These are phyloP conservation scores for Oropetium thomaeum DNA, from an alignment of 176 grass and related monocot species.

Conservation along the genomic window DNA sequence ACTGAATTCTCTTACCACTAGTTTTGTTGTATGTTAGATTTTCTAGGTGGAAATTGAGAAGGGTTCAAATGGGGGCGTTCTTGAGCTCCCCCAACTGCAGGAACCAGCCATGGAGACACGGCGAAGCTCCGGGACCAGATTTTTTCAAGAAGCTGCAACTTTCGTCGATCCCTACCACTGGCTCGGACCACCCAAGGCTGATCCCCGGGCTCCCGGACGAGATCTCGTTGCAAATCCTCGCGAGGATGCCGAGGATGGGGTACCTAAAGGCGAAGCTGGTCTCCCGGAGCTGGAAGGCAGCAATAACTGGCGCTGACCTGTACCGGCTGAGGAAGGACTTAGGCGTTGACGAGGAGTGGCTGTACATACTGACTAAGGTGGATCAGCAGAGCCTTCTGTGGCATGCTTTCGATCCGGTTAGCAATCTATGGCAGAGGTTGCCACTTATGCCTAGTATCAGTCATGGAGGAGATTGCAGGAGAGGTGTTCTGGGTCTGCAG, in stretches of 20 bases:
- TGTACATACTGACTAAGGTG: slow-evolving; percentile 54
- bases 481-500: slow-evolving; percentile 27
- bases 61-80: slow-evolving; percentile 48
- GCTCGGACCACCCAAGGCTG: slow-evolving; percentile 29
- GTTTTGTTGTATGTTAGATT: neutral
- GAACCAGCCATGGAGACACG: slow-evolving; percentile 29
- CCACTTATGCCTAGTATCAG: slow-evolving; percentile 55
- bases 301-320: slow-evolving; percentile 36
- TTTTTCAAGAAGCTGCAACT: slow-evolving; percentile 51
- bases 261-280: slow-evolving; percentile 57
- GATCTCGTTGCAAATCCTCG: slow-evolving; percentile 70
- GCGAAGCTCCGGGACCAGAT: slow-evolving; percentile 24
- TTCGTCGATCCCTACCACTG: neutral
- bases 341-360: slow-evolving; percentile 50
- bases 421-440: slow-evolving; percentile 57
- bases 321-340: slow-evolving; percentile 60
- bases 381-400: slow-evolving; percentile 44
- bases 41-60: neutral
- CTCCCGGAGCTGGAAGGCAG: slow-evolving; percentile 58
- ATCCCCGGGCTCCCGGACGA: slow-evolving; percentile 67
- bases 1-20: no score
- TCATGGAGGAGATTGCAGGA: slow-evolving; percentile 38
- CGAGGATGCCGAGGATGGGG: slow-evolving; percentile 43
- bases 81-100: slow-evolving; percentile 43
- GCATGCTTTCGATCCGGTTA: slow-evolving; percentile 65